Evolutionary conservation across 2,329 filamentous ascomycete species (phyloP).

Genomic region (Bipolaris oryzae): DNA sequence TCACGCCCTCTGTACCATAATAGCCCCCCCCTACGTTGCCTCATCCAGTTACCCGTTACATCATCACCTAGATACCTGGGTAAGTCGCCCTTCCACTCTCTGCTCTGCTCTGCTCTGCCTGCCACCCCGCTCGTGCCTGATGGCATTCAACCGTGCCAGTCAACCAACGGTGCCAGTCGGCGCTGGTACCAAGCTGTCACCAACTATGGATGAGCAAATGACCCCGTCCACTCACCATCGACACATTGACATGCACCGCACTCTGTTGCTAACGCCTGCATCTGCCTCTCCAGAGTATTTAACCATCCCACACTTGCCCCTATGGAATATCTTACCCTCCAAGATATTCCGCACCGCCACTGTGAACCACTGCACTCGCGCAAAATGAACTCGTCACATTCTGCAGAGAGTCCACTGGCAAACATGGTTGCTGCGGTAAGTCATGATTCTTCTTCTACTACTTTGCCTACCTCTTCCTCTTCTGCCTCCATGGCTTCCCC

Average conservation of each 20-base stretch:
- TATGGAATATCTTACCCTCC: slow-evolving; percentile 50
- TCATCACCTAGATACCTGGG: slow-evolving; percentile 17
- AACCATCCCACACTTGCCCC: slow-evolving; percentile 9
- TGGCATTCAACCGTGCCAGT: slow-evolving; percentile 13
- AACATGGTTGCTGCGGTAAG: slow-evolving; percentile 41
- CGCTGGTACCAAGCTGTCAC: slow-evolving; percentile 18
- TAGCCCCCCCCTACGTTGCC: slow-evolving; percentile 7
- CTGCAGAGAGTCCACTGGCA: slow-evolving; percentile 30
- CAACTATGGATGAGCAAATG: slow-evolving; percentile 14
- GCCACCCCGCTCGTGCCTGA: slow-evolving; percentile 9
- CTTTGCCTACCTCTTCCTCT: neutral
- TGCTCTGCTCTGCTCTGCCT: neutral
- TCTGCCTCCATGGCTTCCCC: slow-evolving; percentile 5
- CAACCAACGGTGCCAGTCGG: slow-evolving; percentile 12
- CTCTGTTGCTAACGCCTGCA: slow-evolving; percentile 5
- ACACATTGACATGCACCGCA: slow-evolving; percentile 6
- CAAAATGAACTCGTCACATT: slow-evolving; percentile 37
- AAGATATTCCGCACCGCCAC: slow-evolving; percentile 46
- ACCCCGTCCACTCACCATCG: slow-evolving; percentile 9
- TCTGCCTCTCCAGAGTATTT: slow-evolving; percentile 18
- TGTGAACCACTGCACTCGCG: slow-evolving; percentile 35
- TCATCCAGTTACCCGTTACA: slow-evolving; percentile 14
- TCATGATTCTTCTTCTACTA: slow-evolving; percentile 20
- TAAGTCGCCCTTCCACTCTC: slow-evolving; percentile 6
- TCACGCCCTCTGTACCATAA: slow-evolving; percentile 19